phyloP scores from a whole-genome alignment of 306 rosid genomes.

The Rosa multiflora region DNA sequence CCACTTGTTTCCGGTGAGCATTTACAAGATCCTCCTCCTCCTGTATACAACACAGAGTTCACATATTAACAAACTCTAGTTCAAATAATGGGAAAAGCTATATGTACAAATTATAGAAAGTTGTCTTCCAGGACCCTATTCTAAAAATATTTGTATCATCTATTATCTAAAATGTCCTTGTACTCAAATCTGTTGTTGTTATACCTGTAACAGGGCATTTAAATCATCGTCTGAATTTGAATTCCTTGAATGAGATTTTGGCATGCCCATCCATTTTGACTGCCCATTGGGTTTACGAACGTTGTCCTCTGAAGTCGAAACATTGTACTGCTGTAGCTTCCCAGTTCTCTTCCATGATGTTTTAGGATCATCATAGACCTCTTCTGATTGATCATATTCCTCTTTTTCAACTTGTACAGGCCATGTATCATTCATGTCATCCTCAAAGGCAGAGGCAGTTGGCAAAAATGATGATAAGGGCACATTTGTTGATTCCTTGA shows the following conservation, averaged over 20 bases:
- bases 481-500: conserved; percentile 73
- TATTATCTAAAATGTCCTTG: not conserved
- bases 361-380: conserved; percentile 61
- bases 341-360: conserved; percentile 76
- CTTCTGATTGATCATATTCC: conserved; percentile 75
- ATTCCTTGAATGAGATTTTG: conserved; percentile 56
- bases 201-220: conserved; percentile 84
- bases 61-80: conserved; percentile 4
- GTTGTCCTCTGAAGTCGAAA: conserved; percentile 53
- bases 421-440: conserved; percentile 51
- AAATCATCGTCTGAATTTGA: conserved; percentile 73
- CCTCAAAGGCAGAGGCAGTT: conserved; percentile 60
- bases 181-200: conserved; percentile 3
- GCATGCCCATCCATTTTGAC: conserved; percentile 71
- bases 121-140: not conserved
- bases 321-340: conserved; percentile 55
- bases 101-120: not conserved
- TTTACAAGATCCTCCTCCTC: conserved; percentile 97
- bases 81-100: not conserved
- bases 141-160: not conserved
- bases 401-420: conserved; percentile 63
- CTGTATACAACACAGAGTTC: conserved; percentile 41
- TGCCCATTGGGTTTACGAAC: conserved; percentile 61
- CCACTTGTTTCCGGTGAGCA: conserved; percentile 98
- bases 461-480: conserved; percentile 67